A percentile compares a stretch with the other conserved stretches of the same genome.
Evolutionary conservation across 768 basidiomycete genomes (phyloP).

Genomic region (Rhizopogon vulgaris): DNA sequence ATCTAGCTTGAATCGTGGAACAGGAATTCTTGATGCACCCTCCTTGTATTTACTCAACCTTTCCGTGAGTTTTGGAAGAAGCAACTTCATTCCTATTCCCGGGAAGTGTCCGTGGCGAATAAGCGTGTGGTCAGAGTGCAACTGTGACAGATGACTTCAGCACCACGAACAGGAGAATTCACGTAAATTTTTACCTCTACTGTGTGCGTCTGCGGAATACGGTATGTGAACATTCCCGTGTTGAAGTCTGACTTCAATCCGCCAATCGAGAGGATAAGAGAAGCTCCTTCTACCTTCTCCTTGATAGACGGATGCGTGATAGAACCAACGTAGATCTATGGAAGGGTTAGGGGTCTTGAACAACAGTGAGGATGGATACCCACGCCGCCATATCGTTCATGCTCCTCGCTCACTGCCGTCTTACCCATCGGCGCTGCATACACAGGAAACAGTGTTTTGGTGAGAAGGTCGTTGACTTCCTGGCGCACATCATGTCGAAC

Average conservation of each 20-base stretch:
- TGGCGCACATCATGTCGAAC: conserved; percentile 62
- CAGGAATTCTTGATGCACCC: conserved; percentile 35
- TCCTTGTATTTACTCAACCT: conserved; percentile 39
- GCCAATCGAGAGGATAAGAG: conserved; percentile 72
- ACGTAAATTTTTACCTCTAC: conserved; percentile 46
- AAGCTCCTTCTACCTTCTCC: conserved; percentile 67
- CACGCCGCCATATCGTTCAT: conserved; percentile 75
- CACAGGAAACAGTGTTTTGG: conserved; percentile 64
- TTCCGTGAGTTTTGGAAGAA: conserved; percentile 67
- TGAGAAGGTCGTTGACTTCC: conserved; percentile 57
- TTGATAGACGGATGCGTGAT: conserved; percentile 62
- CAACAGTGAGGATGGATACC: conserved; percentile 20
- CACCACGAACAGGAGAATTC: not conserved
- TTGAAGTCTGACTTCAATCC: conserved; percentile 75
- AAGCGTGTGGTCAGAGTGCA: conserved; percentile 70
- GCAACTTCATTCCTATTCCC: conserved; percentile 66
- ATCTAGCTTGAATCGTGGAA: conserved; percentile 35
- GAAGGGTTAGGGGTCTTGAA: not conserved
- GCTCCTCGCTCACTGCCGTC: conserved; percentile 62
- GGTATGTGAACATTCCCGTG: conserved; percentile 81
- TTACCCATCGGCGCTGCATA: conserved; percentile 82
- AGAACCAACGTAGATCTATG: conserved; percentile 70
- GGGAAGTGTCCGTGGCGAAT: conserved; percentile 61
- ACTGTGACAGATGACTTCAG: conserved; percentile 30
- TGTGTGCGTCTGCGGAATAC: conserved; percentile 49